A percentile compares a stretch with the other conserved stretches of the same genome.
These are phyloP conservation scores for Thraustochytrium sp. DNA, from an alignment of 352 stramenopile species.

Conservation along the genomic window DNA sequence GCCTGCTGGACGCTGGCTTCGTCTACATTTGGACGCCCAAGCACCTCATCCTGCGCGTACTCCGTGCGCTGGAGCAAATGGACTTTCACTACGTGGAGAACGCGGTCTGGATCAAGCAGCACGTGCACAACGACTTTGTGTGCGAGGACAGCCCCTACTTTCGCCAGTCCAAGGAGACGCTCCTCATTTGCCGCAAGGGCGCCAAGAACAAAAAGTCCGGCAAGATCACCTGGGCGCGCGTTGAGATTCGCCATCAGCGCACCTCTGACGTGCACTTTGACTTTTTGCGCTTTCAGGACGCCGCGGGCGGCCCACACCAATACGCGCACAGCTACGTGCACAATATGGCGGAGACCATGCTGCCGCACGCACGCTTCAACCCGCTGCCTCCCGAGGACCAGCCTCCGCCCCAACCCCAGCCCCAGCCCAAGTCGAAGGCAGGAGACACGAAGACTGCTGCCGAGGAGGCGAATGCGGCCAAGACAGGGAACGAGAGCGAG, in stretches of 20 bases:
- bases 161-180: constrained; percentile 38
- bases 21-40: constrained; percentile 44
- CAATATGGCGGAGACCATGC: constrained; percentile 43
- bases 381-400: background rate
- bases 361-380: constrained; percentile 41
- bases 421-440: background rate
- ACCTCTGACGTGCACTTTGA: constrained; percentile 44
- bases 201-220: constrained; percentile 23
- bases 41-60: constrained; percentile 34
- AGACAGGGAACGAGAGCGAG: background rate
- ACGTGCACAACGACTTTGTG: constrained; percentile 27
- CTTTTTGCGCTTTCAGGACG: background rate
- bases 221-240: constrained; percentile 24
- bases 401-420: background rate
- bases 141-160: constrained; percentile 25
- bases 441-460: background rate
- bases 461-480: background rate
- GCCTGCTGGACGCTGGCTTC: constrained; percentile 15
- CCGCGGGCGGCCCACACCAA: background rate
- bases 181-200: constrained; percentile 29
- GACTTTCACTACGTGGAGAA: constrained; percentile 44
- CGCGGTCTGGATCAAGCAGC: constrained; percentile 36
- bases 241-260: constrained; percentile 43
- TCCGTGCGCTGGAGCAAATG: constrained; percentile 37
- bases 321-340: constrained; percentile 29